A percentile compares a stretch with the other conserved stretches of the same genome.
Evolutionary conservation across 73 alveolate species (phyloP).

Genomic region (Tetrahymena elliotti): DNA sequence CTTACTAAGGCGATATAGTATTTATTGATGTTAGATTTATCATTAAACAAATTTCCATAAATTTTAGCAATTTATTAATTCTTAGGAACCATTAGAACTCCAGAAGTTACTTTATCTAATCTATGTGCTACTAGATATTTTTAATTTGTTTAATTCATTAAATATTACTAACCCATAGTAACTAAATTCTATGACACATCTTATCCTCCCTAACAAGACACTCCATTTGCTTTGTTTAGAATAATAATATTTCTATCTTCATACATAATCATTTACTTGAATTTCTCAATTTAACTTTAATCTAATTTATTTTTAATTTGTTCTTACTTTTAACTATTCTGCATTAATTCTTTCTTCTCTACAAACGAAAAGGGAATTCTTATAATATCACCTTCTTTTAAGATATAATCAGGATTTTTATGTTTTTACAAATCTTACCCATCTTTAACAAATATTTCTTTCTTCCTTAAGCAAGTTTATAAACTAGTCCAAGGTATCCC

Average conservation of each 20-base stretch:
- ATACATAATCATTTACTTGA: not conserved
- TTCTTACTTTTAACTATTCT: not conserved
- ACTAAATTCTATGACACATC: not conserved
- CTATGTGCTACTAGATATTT: not conserved
- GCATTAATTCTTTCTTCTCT: not conserved
- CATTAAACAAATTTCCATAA: not conserved
- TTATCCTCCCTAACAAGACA: not conserved
- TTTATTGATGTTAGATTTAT: not conserved
- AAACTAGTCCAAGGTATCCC: not conserved
- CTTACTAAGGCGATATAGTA: not conserved
- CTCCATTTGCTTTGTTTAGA: not conserved
- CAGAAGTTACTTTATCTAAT: not conserved
- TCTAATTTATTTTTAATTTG: not conserved
- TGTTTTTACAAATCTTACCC: not conserved
- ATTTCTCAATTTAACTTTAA: not conserved
- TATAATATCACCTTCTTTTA: not conserved
- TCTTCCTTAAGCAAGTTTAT: not conserved
- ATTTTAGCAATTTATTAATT: not conserved
- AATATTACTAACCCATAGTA: not conserved
- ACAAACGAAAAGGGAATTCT: not conserved
- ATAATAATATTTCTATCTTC: not conserved
- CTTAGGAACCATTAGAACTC: not conserved
- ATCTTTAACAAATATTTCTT: not conserved
- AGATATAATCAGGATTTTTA: not conserved
- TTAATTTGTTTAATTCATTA: not conserved